Evolutionary conservation across 257 asterid species (phyloP), one percentile per base, ranked within the genome.

Genomic region (Jacaranda mimosifolia): DNA sequence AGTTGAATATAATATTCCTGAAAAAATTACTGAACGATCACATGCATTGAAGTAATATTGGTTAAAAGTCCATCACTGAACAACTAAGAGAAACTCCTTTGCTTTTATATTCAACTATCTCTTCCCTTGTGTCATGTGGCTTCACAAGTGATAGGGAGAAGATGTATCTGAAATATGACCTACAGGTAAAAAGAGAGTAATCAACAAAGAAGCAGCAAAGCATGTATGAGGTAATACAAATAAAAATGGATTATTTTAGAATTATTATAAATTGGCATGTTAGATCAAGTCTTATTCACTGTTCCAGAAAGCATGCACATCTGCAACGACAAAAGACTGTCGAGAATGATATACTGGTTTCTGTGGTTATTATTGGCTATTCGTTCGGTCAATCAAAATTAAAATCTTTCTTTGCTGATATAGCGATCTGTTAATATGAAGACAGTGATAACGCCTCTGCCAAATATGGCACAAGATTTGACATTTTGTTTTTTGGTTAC

Each of bases 401-500:
- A 18, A 11, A 49, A 49, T 32, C 72, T 51, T 26, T 58, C 40
- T 2, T 55, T 76, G 53, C 56, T 63, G 59, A 63, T 56, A 48
- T 60, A 14, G 49, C 55, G 15, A n/a, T 26, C 32, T 26, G 1
- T 26, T 26, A 26, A 1, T 26, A 26, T 26, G 32, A 26, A 26
- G 32, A 26, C 68, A 56, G 14, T 74, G 55, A 63, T n/a, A 21
- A 13, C 62, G 18, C 40, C 46, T 48, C 71, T 65, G 32, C 32
- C 39, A 60, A 45, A 73, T 11, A 32, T 5, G 59, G 35, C 12
- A 49, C 66, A 39, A 13, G 11, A 56, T 21, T 4, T 4, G n/a
- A 26, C 1, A 26, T 26, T 26, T n/a, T 45, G 13, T 4, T 17
- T 32, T 69, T 43, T 1, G 0, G 8, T 17, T 38, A 3, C 7